Conservation (phyloP, 495 filamentous ascomycete species). For the Penicillium soppii region DNA sequence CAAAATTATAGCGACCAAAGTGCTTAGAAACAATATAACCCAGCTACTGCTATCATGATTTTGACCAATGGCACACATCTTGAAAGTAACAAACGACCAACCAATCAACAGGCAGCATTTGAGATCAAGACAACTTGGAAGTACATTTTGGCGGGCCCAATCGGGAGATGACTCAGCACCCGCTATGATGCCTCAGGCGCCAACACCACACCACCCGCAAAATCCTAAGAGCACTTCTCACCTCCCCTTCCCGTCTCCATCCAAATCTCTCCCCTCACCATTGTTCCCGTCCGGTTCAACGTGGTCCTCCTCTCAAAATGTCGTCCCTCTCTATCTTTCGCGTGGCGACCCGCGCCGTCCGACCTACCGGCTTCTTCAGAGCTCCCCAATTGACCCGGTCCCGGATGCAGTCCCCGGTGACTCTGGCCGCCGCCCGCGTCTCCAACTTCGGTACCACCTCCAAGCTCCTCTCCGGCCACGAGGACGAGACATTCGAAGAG, state of each 20-base stretch:
- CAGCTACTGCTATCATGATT: neutral
- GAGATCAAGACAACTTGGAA: slow-evolving; percentile 17
- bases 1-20: too few relatives aligned
- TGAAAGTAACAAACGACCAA: slow-evolving; percentile 5
- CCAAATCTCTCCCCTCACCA: slow-evolving; percentile 33
- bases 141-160: slow-evolving; percentile 13
- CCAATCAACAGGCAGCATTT: slow-evolving; percentile 32
- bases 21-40: too few relatives aligned
- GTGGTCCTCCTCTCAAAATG: slow-evolving; percentile 43
- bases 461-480: slow-evolving; percentile 59
- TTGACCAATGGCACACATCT: slow-evolving; percentile 15
- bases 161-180: slow-evolving; percentile 23
- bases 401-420: slow-evolving; percentile 54
- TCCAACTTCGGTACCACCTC: slow-evolving; percentile 69
- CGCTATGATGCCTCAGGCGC: slow-evolving; percentile 32
- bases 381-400: slow-evolving; percentile 57
- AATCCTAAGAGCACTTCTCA: slow-evolving; percentile 43
- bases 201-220: slow-evolving; percentile 49
- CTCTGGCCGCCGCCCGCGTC: slow-evolving; percentile 49
- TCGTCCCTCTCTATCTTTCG: slow-evolving; percentile 70
- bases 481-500: slow-evolving; percentile 97
- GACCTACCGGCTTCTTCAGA: slow-evolving; percentile 58
- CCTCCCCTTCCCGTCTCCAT: slow-evolving; percentile 31
- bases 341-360: slow-evolving; percentile 64
- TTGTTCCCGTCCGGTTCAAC: slow-evolving; percentile 28